A percentile compares a stretch with the other conserved stretches of the same genome.
These are phyloP conservation scores for Linnemannia hyalina DNA, from an alignment of 192 early-diverging fungal species.

Conservation along the genomic window DNA sequence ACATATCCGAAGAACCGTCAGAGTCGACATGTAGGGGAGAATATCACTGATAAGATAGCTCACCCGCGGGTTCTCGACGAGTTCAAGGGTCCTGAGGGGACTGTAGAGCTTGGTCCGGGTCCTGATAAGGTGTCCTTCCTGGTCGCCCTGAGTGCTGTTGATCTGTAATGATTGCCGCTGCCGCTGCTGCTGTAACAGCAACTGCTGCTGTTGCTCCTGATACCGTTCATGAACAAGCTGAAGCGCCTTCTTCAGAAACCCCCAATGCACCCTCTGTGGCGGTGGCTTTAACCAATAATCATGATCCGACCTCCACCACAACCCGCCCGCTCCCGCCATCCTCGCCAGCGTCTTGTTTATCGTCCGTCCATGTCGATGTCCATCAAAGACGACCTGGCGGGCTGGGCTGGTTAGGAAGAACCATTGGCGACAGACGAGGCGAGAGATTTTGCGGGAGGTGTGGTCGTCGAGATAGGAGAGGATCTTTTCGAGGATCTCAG, in stretches of 20 bases:
- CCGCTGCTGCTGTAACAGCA: not conserved
- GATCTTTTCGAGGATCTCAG: not conserved
- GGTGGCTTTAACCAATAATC: not conserved
- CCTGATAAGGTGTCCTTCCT: not conserved
- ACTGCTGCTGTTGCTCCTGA: not conserved
- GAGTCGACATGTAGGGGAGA: not conserved
- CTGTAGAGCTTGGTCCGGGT: not conserved
- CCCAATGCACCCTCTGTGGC: not conserved
- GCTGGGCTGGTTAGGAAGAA: not conserved
- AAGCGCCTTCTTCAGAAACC: not conserved
- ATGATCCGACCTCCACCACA: not conserved
- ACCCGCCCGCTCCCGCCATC: not conserved
- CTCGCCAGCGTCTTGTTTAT: not conserved
- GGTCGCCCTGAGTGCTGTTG: not conserved
- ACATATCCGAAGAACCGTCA: not conserved
- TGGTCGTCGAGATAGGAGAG: not conserved
- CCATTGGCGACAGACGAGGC: constrained; percentile 1
- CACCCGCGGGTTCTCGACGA: not conserved
- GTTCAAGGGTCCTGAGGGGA: not conserved
- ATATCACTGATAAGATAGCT: constrained; percentile 1
- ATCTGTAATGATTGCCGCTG: not conserved
- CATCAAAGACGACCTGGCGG: not conserved
- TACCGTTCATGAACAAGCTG: not conserved
- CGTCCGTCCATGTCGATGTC: not conserved
- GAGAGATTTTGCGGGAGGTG: not conserved